Conservation (phyloP, 2,329 filamentous ascomycete species). For the Alternaria hordeiaustralica region DNA sequence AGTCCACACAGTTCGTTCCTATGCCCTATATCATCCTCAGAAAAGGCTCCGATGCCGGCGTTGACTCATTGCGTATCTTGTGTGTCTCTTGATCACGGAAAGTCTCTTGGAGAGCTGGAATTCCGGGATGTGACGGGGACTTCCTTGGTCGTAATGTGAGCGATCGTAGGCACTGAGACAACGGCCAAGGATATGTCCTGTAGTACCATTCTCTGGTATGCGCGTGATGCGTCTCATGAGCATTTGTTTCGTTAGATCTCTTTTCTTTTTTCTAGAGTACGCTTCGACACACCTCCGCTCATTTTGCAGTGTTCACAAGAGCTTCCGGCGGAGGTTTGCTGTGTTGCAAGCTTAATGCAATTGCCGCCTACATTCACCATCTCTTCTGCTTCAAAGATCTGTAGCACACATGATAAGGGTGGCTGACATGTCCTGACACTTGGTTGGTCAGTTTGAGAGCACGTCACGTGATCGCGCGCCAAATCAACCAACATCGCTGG, state of each 20-base stretch:
- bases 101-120: not conserved
- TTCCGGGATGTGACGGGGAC: not conserved
- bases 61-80: not conserved
- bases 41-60: not conserved
- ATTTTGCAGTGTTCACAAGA: not conserved
- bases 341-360: not conserved
- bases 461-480: slow-evolving; percentile 41
- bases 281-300: not conserved
- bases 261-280: not conserved
- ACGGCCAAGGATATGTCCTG: not conserved
- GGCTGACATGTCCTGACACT: not conserved
- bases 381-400: not conserved
- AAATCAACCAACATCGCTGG: not conserved
- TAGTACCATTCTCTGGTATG: not conserved
- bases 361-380: not conserved
- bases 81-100: not conserved
- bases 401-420: not conserved
- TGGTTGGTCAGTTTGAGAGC: slow-evolving; percentile 44
- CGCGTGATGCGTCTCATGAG: not conserved
- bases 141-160: not conserved
- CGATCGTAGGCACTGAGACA: not conserved
- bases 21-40: not conserved
- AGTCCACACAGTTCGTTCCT: not conserved
- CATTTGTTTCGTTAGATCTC: not conserved
- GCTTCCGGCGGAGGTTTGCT: not conserved